A percentile compares a stretch with the other conserved stretches of the same genome.
Evolutionary conservation across 129 eudicot species (phyloP).

Genomic region (Flaveria ramosissima): DNA sequence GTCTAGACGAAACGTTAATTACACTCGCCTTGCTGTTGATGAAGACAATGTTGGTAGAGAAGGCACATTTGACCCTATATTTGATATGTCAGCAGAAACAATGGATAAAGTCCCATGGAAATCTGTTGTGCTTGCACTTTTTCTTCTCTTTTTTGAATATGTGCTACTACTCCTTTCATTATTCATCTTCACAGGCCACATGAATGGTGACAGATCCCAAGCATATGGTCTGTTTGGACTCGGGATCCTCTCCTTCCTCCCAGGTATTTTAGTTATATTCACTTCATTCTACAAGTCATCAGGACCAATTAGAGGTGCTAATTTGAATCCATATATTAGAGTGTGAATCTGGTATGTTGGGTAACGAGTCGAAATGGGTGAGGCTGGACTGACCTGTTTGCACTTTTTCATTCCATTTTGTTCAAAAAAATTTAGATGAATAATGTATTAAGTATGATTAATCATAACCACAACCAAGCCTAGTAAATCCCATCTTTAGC

Average conservation of each 20-base stretch:
- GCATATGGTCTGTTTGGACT: constrained; percentile 79
- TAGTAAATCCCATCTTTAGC: too few species aligned
- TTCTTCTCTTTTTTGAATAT: constrained; percentile 69
- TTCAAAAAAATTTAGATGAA: background rate
- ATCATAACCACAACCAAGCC: background rate
- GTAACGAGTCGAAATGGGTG: background rate
- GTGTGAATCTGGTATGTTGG: background rate
- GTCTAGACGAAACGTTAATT: constrained; percentile 55
- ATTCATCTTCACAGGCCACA: constrained; percentile 78
- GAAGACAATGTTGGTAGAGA: constrained; percentile 36
- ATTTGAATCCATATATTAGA: background rate
- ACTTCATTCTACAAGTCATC: background rate
- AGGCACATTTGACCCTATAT: constrained; percentile 58
- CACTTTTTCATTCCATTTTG: background rate
- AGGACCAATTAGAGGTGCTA: background rate
- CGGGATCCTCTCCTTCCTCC: too few species aligned
- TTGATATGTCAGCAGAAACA: constrained; percentile 59
- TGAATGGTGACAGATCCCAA: constrained; percentile 80
- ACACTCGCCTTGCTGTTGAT: constrained; percentile 65
- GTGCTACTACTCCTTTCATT: constrained; percentile 55
- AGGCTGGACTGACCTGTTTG: background rate
- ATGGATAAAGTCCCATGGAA: constrained; percentile 78
- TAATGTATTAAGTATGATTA: background rate
- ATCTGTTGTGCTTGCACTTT: constrained; percentile 73
- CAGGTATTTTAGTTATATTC: too few species aligned